These are phyloP conservation scores for Gossypium rotundifolium DNA, from an alignment of 345 rosid genomes.

Conservation along the genomic window DNA sequence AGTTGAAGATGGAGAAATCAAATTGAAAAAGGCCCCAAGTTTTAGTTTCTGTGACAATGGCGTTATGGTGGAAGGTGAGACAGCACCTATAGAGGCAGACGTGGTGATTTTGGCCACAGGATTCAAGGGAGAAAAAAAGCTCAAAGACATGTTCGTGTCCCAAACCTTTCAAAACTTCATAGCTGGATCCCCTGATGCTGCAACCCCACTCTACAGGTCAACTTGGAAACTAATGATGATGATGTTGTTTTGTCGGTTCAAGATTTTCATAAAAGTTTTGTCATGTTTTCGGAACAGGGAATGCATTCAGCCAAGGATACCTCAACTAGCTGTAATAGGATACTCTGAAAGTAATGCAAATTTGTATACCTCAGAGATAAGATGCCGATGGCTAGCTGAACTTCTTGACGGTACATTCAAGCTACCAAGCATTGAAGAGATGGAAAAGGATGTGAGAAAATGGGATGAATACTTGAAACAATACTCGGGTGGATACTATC, in stretches of 20 bases:
- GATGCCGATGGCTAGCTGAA: constrained; percentile 27
- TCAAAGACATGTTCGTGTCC: constrained; percentile 23
- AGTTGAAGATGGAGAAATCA: constrained; percentile 28
- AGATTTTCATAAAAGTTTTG: no score
- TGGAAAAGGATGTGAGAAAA: constrained; percentile 23
- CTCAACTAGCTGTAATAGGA: constrained; percentile 30
- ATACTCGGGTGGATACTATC: constrained; percentile 8
- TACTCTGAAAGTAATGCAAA: constrained; percentile 19
- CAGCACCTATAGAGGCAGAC: constrained; percentile 16
- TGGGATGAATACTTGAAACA: constrained; percentile 25
- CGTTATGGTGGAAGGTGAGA: constrained; percentile 7
- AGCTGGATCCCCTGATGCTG: constrained; percentile 2
- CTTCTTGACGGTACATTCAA: constrained; percentile 20
- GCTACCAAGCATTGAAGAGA: constrained; percentile 20
- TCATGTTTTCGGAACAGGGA: constrained; percentile 12
- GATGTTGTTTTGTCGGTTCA: no score
- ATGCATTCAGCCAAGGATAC: constrained; percentile 29
- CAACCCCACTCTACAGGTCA: constrained; percentile 27
- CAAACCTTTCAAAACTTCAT: constrained; percentile 22
- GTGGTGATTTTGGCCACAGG: constrained; percentile 30
- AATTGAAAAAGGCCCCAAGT: constrained; percentile 15
- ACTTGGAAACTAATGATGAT: no score
- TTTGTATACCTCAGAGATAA: constrained; percentile 20
- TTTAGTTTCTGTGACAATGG: constrained; percentile 27
- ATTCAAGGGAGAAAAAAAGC: constrained; percentile 25